A percentile compares a stretch with the other conserved stretches of the same genome.
These are phyloP conservation scores for Candida nonsorbophila DNA, from an alignment of 805 yeast species.

Conservation along the genomic window DNA sequence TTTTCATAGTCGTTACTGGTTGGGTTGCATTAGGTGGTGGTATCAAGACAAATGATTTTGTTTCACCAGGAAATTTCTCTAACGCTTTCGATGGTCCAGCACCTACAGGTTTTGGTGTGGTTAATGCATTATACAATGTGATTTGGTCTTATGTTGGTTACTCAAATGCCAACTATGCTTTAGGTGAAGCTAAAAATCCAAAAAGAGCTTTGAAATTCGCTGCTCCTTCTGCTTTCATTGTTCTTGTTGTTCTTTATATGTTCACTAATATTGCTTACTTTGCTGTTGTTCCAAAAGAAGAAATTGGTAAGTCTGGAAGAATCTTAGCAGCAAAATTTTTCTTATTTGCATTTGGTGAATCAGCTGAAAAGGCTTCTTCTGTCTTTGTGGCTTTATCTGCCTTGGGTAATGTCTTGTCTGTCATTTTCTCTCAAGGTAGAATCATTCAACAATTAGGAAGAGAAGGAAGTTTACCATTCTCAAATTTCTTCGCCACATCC, in stretches of 20 bases:
- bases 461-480: constrained; percentile 75
- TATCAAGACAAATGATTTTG: constrained; percentile 40
- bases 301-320: constrained; percentile 54
- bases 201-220: constrained; percentile 62
- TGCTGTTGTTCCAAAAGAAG: constrained; percentile 72
- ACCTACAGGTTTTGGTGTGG: constrained; percentile 64
- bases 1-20: constrained; percentile 70
- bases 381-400: constrained; percentile 80
- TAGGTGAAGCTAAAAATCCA: constrained; percentile 75
- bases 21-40: constrained; percentile 82
- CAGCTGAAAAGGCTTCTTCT: constrained; percentile 67
- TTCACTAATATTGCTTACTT: constrained; percentile 76
- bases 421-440: constrained; percentile 78
- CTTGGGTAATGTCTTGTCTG: constrained; percentile 76
- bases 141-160: constrained; percentile 85
- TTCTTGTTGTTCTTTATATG: constrained; percentile 62
- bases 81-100: constrained; percentile 51
- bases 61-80: constrained; percentile 53
- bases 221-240: constrained; percentile 66
- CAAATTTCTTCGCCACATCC: constrained; percentile 63
- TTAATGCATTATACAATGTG: constrained; percentile 72
- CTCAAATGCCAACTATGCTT: constrained; percentile 77
- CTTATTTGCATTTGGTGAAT: constrained; percentile 61
- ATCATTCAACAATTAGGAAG: constrained; percentile 76
- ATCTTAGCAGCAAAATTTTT: constrained; percentile 75